phyloP scores from a whole-genome alignment of 208 protist genomes.

The Vickermania ingenoplastis region DNA sequence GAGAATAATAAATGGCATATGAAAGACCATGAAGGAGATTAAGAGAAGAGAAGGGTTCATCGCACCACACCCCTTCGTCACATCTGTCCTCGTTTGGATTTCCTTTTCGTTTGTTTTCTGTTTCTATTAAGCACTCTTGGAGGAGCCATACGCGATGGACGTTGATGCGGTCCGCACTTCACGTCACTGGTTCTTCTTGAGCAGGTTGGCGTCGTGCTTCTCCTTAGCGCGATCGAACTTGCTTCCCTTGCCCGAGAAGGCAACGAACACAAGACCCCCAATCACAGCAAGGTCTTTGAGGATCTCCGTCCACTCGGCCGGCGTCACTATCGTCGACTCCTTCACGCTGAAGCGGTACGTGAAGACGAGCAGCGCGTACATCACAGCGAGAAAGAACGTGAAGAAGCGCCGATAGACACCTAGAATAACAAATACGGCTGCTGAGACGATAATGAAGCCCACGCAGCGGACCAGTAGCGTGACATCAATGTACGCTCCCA shows the following conservation, averaged over 20 bases:
- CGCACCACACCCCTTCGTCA: no score
- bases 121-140: no score
- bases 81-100: no score
- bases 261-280: slow-evolving; percentile 65
- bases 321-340: slow-evolving; percentile 14
- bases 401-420: slow-evolving; percentile 76
- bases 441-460: slow-evolving; percentile 50
- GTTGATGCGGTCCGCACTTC: no score
- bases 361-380: slow-evolving; percentile 35
- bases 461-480: slow-evolving; percentile 33
- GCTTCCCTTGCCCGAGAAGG: slow-evolving; percentile 42
- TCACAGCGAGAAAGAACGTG: slow-evolving; percentile 49
- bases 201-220: background rate
- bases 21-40: no score
- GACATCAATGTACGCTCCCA: slow-evolving; percentile 17
- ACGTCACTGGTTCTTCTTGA: no score
- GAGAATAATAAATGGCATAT: no score
- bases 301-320: slow-evolving; percentile 32
- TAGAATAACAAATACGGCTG: slow-evolving; percentile 74
- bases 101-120: no score
- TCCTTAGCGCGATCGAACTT: slow-evolving; percentile 1
- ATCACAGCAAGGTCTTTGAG: slow-evolving; percentile 50
- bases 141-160: no score
- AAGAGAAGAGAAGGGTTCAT: no score
- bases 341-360: slow-evolving; percentile 52